A percentile compares a stretch with the other conserved stretches of the same genome.
phyloP scores from a whole-genome alignment of 805 yeast species.

The Osmozyma mogii region DNA sequence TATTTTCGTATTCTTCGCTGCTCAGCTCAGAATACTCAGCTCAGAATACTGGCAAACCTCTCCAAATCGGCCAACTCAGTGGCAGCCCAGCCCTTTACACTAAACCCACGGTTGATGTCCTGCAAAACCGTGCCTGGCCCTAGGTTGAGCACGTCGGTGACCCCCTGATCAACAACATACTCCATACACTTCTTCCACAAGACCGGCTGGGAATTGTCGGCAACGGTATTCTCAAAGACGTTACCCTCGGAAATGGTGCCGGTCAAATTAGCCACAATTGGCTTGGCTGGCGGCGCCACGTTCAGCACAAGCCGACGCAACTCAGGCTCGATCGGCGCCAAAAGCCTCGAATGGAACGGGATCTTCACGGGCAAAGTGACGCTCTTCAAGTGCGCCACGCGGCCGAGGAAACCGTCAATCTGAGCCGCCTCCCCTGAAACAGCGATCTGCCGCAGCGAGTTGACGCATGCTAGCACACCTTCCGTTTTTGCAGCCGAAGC shows the following conservation, averaged over 20 bases:
- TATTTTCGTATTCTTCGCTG: no score
- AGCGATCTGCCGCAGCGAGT: slow-evolving; percentile 35
- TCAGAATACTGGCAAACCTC: no score
- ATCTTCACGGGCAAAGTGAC: slow-evolving; percentile 36
- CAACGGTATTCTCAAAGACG: slow-evolving; percentile 24
- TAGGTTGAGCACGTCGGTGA: slow-evolving; percentile 19
- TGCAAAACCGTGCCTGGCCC: slow-evolving; percentile 36
- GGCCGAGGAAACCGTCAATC: slow-evolving; percentile 16
- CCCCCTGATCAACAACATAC: slow-evolving; percentile 8
- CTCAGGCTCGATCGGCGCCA: slow-evolving; percentile 29
- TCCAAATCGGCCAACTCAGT: no score
- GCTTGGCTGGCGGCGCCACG: slow-evolving; percentile 8
- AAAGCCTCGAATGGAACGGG: slow-evolving; percentile 42
- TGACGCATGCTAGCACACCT: slow-evolving; percentile 39
- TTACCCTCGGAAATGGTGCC: slow-evolving; percentile 18
- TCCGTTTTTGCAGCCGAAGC: slow-evolving; percentile 25
- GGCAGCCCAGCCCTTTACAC: no score
- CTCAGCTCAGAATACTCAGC: no score
- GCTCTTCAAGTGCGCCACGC: slow-evolving; percentile 16
- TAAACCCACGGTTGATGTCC: slow-evolving; percentile 10
- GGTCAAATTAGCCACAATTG: slow-evolving; percentile 32
- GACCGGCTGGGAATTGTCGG: slow-evolving; percentile 37
- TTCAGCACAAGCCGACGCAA: slow-evolving; percentile 16
- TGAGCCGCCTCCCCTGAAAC: slow-evolving; percentile 32
- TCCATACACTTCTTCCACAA: slow-evolving; percentile 33